Evolutionary conservation across 768 basidiomycete species (phyloP).

Genomic region (Lentinula raphanica): DNA sequence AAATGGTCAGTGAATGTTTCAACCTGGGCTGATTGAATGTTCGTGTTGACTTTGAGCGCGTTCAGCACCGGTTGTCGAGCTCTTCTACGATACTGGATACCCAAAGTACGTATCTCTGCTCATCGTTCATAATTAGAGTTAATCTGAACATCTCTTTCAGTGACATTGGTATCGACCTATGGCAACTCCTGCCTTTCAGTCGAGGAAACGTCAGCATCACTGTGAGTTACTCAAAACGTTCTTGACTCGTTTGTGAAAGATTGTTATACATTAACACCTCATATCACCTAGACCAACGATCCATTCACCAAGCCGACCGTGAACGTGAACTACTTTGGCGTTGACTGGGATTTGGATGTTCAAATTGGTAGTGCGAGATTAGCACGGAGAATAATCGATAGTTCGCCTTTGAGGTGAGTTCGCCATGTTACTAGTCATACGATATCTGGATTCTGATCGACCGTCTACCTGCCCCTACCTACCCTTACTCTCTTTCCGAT

Average conservation of each 20-base stretch:
- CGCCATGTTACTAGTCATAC: neutral
- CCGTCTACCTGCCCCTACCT: neutral
- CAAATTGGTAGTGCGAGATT: conserved; percentile 45
- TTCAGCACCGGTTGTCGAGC: conserved; percentile 40
- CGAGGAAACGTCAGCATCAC: conserved; percentile 45
- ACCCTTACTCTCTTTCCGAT: too few relatives aligned
- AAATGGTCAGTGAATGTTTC: conserved; percentile 29
- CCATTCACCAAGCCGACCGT: conserved; percentile 44
- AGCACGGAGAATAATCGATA: conserved; percentile 35
- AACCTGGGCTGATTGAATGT: neutral
- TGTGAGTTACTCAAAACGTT: too few relatives aligned
- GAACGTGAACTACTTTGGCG: conserved; percentile 46
- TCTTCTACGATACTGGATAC: conserved; percentile 43
- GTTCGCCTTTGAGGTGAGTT: conserved; percentile 36
- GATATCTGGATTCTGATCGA: neutral
- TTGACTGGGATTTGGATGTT: conserved; percentile 43
- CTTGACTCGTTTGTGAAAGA: too few relatives aligned
- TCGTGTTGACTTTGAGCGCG: neutral
- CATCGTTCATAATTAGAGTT: neutral
- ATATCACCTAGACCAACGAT: conserved; percentile 34
- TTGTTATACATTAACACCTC: too few relatives aligned
- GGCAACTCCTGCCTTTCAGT: conserved; percentile 53
- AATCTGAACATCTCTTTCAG: conserved; percentile 16
- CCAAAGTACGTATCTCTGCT: conserved; percentile 30
- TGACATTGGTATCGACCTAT: conserved; percentile 43